A percentile compares a stretch with the other conserved stretches of the same genome.
These are phyloP conservation scores for Thalassiosira pacifica DNA, from an alignment of 352 stramenopile species.

Conservation along the genomic window DNA sequence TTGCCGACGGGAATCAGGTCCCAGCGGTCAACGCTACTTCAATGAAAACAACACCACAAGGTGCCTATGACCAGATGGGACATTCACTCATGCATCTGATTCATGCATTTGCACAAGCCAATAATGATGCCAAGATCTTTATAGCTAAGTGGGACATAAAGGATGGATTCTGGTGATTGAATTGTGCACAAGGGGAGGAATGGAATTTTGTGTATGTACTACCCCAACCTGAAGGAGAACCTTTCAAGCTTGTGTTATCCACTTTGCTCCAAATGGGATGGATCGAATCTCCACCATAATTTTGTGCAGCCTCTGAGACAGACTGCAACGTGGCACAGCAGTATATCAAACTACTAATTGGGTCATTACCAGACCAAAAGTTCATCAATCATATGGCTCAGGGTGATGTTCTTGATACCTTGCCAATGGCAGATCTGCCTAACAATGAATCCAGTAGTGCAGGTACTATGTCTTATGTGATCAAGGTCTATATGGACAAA, in stretches of 20 bases:
- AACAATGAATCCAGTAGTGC: no score
- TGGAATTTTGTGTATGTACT: slow-evolving; percentile 47
- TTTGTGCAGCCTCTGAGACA: slow-evolving; percentile 48
- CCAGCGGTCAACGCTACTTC: slow-evolving; percentile 24
- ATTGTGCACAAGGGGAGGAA: slow-evolving; percentile 16
- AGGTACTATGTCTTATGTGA: background rate
- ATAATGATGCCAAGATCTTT: background rate
- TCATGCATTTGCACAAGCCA: slow-evolving; percentile 12
- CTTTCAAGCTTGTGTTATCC: slow-evolving; percentile 33
- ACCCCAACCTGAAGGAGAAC: background rate
- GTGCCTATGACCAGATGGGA: slow-evolving; percentile 39
- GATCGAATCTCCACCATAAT: slow-evolving; percentile 45
- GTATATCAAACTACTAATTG: slow-evolving; percentile 13
- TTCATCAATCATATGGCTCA: background rate
- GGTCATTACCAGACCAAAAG: slow-evolving; percentile 13
- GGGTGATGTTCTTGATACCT: background rate
- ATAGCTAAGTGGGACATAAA: slow-evolving; percentile 34
- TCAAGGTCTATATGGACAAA: slow-evolving; percentile 37
- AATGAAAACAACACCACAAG: slow-evolving; percentile 1
- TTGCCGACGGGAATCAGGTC: slow-evolving; percentile 35
- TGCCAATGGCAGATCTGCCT: background rate
- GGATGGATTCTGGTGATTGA: slow-evolving; percentile 38
- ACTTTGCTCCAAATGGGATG: slow-evolving; percentile 56
- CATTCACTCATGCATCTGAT: slow-evolving; percentile 23
- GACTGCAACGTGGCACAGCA: slow-evolving; percentile 27